A percentile compares a stretch with the other conserved stretches of the same genome.
phyloP scores from a whole-genome alignment of 176 grass and related monocot species.

The Oryza brachyantha region DNA sequence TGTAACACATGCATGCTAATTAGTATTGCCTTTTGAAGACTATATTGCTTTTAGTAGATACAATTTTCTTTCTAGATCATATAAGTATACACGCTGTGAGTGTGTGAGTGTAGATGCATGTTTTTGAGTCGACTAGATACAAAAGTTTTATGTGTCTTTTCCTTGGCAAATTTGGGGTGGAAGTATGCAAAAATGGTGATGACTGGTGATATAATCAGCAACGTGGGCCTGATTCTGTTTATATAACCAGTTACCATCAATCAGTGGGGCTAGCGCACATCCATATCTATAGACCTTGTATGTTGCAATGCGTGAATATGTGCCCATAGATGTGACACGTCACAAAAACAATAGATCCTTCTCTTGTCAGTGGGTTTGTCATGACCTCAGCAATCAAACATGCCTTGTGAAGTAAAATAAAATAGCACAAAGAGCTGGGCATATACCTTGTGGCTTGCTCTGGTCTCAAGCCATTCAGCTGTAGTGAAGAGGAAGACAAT shows the following conservation, averaged over 20 bases:
- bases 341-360: conserved; percentile 24
- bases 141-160: conserved; percentile 8
- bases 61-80: neutral
- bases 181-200: conserved; percentile 20
- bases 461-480: conserved; percentile 92
- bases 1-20: neutral
- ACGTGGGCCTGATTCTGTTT: neutral
- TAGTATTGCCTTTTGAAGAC: neutral
- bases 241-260: conserved; percentile 4
- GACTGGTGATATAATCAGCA: conserved; percentile 27
- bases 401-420: conserved; percentile 5
- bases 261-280: conserved; percentile 24
- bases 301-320: conserved; percentile 18
- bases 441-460: conserved; percentile 73
- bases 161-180: conserved; percentile 7
- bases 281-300: neutral
- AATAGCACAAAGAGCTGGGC: conserved; percentile 18
- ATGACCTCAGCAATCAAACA: conserved; percentile 1
- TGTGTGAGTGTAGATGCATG: conserved; percentile 25
- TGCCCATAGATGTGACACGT: neutral
- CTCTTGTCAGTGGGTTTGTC: conserved; percentile 6
- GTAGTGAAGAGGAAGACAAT: conserved; percentile 91
- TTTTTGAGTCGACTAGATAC: conserved; percentile 18
- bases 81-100: conserved; percentile 20
- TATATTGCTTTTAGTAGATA: conserved; percentile 3